These are phyloP conservation scores for Saprolegnia diclina DNA, from an alignment of 352 stramenopile species.

Conservation along the genomic window DNA sequence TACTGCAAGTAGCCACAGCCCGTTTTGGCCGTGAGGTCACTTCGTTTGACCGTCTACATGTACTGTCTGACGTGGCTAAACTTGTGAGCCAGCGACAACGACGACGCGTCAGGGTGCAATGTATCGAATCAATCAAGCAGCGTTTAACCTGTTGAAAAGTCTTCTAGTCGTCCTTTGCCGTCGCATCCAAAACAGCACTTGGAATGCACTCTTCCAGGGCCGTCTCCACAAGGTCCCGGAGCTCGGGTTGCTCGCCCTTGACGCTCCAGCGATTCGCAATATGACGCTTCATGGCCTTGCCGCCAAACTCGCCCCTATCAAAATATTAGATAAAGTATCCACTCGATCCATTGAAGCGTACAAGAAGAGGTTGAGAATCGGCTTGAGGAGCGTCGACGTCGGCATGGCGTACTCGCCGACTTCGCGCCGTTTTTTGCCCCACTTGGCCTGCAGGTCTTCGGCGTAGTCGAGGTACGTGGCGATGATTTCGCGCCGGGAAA, in stretches of 20 bases:
- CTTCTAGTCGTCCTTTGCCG: background rate
- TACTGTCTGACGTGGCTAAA: no score
- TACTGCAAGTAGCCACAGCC: no score
- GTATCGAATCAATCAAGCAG: no score
- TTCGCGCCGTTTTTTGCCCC: conserved; percentile 34
- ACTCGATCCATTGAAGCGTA: conserved; percentile 30
- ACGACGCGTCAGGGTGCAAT: no score
- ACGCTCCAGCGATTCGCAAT: conserved; percentile 57
- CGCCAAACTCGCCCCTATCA: conserved; percentile 58
- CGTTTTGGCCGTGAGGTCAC: no score
- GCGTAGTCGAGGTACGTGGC: conserved; percentile 83
- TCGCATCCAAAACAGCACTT: conserved; percentile 60
- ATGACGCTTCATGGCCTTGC: conserved; percentile 75
- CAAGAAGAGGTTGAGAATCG: conserved; percentile 71
- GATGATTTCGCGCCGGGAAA: conserved; percentile 83
- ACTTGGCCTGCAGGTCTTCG: conserved; percentile 65
- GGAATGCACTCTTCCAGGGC: conserved; percentile 56
- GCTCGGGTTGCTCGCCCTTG: conserved; percentile 52
- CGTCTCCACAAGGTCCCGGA: conserved; percentile 69
- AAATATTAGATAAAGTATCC: conserved; percentile 10
- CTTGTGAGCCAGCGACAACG: no score
- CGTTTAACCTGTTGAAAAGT: no score
- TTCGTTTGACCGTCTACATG: no score
- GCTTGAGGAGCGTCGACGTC: conserved; percentile 74
- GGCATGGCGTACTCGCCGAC: conserved; percentile 65